Percentiles rank a stretch among this genome's conserved stretches.
Conservation (phyloP, 345 rosid genomes). For the Jatropha curcas region DNA sequence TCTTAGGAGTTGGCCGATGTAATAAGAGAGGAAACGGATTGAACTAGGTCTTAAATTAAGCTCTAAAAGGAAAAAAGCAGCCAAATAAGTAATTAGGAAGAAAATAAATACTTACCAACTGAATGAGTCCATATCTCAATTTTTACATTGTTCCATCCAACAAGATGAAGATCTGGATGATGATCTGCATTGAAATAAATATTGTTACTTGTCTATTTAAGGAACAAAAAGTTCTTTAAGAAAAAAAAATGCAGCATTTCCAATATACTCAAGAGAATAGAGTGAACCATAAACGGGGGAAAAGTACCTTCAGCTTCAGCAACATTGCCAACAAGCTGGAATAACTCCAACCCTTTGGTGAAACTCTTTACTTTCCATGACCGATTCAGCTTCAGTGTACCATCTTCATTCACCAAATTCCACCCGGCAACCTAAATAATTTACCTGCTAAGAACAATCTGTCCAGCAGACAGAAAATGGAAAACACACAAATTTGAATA, state of each 20-base stretch:
- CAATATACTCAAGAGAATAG: neutral
- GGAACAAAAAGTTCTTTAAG: neutral
- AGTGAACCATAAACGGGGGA: neutral
- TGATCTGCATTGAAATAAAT: constrained; percentile 59
- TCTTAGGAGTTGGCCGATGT: neutral
- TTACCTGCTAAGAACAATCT: constrained; percentile 10
- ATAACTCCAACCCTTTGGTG: constrained; percentile 78
- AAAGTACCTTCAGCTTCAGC: constrained; percentile 84
- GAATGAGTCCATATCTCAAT: constrained; percentile 97
- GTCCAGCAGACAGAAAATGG: neutral
- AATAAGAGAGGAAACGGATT: neutral
- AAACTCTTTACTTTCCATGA: constrained; percentile 80
- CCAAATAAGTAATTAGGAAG: neutral
- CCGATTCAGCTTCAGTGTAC: constrained; percentile 61
- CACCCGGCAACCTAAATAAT: constrained; percentile 67
- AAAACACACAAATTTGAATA: neutral
- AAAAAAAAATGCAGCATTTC: neutral
- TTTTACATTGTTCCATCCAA: constrained; percentile 90
- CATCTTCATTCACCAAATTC: constrained; percentile 71
- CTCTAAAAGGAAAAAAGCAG: neutral
- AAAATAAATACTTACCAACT: constrained; percentile 63
- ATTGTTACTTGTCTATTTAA: constrained; percentile 7
- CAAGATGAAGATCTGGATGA: constrained; percentile 98
- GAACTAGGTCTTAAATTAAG: neutral
- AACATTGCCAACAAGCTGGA: constrained; percentile 65